Evolutionary conservation across 1,284 basidiomycete species (phyloP), one percentile per base, ranked within the genome.

Genomic region (Fomes fomentarius): DNA sequence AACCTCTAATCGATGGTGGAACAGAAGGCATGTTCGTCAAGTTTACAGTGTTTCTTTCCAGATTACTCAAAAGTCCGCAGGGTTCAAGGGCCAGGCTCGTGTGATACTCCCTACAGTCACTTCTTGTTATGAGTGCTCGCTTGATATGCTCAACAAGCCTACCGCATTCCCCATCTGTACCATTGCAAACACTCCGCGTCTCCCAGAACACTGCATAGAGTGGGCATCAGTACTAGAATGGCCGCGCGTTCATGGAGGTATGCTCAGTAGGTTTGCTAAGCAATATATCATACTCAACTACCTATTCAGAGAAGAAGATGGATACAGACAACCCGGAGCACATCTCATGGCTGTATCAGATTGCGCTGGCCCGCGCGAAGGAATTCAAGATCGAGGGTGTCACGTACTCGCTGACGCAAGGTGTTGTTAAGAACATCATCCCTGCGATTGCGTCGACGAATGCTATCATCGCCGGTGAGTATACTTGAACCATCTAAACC

Each of bases 201-300:
- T 99, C 28, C 97, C 97, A 3, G 97, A 99, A 71, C 97, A 99
- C 70, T 99, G 97, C 69, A 98, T 99, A 68, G 97, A 99, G 74
- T 99, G 97, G 96, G 97, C 97, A 0, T 96, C 93, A 43, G 96
- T 99, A n/a, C 79, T 99, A 31, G 96, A 99, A 73, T 99, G 97
- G 97, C 96, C 96, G 4, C 85, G 87, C 31, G 85, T 94, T 1
- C 89, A 92, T 64, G 91, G 90, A 71, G 93, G 94, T 94, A 52
- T 52, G 76, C 60, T n/a, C 11, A 5, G 4, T 30, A n/a, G 10
- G n/a, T 24, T 12, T 7, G 10, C 19, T 14, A 7, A 8, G 35
- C 7, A 14, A 10, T 19, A 21, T 24, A n/a, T 28, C 48, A 9
- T n/a, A 41, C 38, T 37, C 6, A 47, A n/a, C 15, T 21, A 15